Conservation (phyloP, 2,329 filamentous ascomycete genomes). For the Penicillium occitanis region DNA sequence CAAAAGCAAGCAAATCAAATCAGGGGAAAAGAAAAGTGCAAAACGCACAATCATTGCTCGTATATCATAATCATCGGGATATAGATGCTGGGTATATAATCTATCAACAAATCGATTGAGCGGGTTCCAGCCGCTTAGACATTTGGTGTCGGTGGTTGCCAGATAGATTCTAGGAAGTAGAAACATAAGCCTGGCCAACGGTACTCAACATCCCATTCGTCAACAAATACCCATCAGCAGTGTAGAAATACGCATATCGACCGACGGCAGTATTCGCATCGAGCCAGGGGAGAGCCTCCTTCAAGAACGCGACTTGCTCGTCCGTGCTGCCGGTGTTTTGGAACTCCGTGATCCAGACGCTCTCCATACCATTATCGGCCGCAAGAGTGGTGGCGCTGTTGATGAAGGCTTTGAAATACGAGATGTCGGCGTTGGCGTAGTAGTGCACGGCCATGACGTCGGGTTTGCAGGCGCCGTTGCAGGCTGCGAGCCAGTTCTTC, state of each 20-base stretch:
- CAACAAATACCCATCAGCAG: constrained; percentile 36
- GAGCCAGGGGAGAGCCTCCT: constrained; percentile 41
- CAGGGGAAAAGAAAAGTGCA: neutral
- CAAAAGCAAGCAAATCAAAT: neutral
- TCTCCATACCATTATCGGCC: constrained; percentile 33
- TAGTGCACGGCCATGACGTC: constrained; percentile 48
- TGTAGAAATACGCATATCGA: constrained; percentile 47
- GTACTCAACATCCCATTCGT: constrained; percentile 29
- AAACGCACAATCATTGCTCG: neutral
- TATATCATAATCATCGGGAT: constrained; percentile 5
- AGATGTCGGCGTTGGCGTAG: constrained; percentile 35
- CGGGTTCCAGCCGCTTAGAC: constrained; percentile 4
- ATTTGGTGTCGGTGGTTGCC: neutral
- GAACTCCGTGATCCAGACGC: constrained; percentile 51
- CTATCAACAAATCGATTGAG: neutral
- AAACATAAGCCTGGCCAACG: constrained; percentile 33
- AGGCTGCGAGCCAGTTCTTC: constrained; percentile 40
- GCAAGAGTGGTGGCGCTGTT: constrained; percentile 37
- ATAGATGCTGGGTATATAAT: neutral
- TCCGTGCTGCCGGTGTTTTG: constrained; percentile 32
- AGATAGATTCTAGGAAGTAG: constrained; percentile 8
- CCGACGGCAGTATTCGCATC: constrained; percentile 39
- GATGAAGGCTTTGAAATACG: constrained; percentile 26
- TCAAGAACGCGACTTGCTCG: constrained; percentile 37
- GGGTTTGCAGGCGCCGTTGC: constrained; percentile 39